Conservation (phyloP, 1,284 basidiomycete species). For the Taiwanofungus camphoratus region DNA sequence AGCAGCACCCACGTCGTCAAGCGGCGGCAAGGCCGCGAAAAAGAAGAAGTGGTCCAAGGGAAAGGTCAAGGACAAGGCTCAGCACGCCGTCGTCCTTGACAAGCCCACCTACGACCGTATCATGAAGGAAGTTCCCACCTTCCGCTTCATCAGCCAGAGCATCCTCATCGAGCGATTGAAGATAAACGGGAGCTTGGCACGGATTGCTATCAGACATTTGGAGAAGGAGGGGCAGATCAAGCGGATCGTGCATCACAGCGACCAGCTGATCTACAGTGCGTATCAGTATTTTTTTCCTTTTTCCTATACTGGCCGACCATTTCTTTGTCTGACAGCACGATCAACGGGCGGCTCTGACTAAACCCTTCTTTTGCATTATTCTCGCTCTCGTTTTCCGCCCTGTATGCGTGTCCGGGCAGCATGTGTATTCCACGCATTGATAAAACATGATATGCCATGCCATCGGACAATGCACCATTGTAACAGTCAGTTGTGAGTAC, state of each 20-base stretch:
- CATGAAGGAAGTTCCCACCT: conserved; percentile 99
- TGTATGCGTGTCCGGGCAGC: conserved; percentile 19
- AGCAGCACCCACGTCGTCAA: conserved; percentile 60
- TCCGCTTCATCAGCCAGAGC: conserved; percentile 97
- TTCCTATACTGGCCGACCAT: conserved; percentile 5
- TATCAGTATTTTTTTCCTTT: conserved; percentile 21
- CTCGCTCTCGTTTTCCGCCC: conserved; percentile 20
- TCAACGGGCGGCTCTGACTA: conserved; percentile 61
- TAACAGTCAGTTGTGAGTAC: conserved; percentile 5
- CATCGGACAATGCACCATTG: conserved; percentile 6
- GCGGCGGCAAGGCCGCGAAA: conserved; percentile 82
- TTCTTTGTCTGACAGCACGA: conserved; percentile 41
- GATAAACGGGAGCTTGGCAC: conserved; percentile 93
- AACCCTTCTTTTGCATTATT: conserved; percentile 27
- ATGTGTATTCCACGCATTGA: conserved; percentile 23
- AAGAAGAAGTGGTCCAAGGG: conserved; percentile 99
- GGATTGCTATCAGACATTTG: conserved; percentile 89
- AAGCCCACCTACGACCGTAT: conserved; percentile 91
- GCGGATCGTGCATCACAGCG: conserved; percentile 93
- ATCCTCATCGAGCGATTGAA: conserved; percentile 98
- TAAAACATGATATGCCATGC: conserved; percentile 29
- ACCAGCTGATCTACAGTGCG: conserved; percentile 92
- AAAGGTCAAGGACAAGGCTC: conserved; percentile 99
- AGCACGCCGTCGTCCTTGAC: conserved; percentile 92
- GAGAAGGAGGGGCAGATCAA: conserved; percentile 97